These are phyloP conservation scores for Roridomyces roridus DNA, from an alignment of 768 basidiomycete species.

Conservation along the genomic window DNA sequence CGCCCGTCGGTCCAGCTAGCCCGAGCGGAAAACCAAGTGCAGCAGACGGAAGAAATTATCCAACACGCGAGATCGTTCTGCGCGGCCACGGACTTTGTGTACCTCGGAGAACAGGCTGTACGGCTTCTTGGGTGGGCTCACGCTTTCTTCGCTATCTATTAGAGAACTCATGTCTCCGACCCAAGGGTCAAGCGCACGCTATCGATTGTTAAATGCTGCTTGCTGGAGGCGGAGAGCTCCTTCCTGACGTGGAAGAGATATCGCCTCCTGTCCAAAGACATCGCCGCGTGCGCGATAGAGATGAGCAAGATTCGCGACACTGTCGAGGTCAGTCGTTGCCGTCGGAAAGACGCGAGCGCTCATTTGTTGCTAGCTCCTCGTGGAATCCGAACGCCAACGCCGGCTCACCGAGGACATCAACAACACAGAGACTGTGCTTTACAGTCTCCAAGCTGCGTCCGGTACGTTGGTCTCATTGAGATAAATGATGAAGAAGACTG, in stretches of 20 bases:
- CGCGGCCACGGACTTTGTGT: not conserved
- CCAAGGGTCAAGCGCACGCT: constrained; percentile 2
- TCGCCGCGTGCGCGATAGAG: not conserved
- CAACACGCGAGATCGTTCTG: not conserved
- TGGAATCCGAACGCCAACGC: constrained; percentile 8
- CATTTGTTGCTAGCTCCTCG: not conserved
- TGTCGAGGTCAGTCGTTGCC: too few species aligned
- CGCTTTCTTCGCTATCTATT: not conserved
- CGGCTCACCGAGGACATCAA: constrained; percentile 1
- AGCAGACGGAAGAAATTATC: not conserved
- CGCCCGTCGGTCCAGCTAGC: not conserved
- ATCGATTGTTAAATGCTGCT: not conserved
- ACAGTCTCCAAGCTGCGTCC: not conserved
- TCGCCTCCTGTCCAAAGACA: not conserved
- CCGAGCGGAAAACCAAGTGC: not conserved
- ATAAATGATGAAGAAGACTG: too few species aligned
- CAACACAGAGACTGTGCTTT: not conserved
- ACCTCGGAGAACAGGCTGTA: not conserved
- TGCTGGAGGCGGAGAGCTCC: not conserved
- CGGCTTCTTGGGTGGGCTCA: constrained; percentile 3
- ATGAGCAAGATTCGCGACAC: not conserved
- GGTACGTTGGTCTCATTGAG: not conserved
- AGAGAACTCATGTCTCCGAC: not conserved
- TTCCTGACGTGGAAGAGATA: constrained; percentile 9
- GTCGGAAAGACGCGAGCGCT: too few species aligned